Evolutionary conservation across 78 protist genomes (phyloP).

Genomic region (Dictyostelium citrinum): DNA sequence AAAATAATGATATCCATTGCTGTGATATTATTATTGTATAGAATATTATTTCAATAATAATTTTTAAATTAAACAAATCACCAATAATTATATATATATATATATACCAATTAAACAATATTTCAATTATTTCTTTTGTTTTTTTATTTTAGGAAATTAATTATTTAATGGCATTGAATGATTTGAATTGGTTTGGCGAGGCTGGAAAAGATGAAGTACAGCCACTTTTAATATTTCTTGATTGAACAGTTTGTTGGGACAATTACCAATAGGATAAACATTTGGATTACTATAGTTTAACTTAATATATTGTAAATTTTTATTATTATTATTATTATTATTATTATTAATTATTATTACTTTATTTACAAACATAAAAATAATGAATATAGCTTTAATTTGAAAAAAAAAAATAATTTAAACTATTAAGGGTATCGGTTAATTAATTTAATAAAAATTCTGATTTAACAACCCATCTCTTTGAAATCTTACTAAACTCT

Average conservation of each 20-base stretch:
- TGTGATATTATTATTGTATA: neutral
- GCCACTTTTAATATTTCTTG: neutral
- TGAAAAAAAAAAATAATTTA: too few relatives aligned
- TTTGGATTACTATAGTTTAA: neutral
- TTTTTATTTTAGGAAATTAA: neutral
- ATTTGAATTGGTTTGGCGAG: conserved; percentile 31
- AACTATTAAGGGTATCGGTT: neutral
- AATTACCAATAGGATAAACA: neutral
- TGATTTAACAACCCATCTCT: conserved; percentile 40
- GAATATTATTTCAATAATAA: neutral
- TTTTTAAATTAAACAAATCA: too few relatives aligned
- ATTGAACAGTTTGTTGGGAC: conserved; percentile 10
- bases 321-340: neutral
- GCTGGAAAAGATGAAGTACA: conserved; percentile 23
- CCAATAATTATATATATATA: neutral
- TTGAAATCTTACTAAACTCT: conserved; percentile 7
- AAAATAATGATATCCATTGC: neutral
- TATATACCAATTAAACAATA: neutral
- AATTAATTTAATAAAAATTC: conserved; percentile 11
- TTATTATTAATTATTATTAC: neutral
- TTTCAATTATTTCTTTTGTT: too few relatives aligned
- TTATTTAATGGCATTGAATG: neutral
- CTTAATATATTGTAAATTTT: neutral
- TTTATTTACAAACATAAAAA: too few relatives aligned
- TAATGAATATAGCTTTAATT: too few relatives aligned